Conservation (phyloP, 108 stramenopile species). For the Pseudonitzschia multistriata region DNA sequence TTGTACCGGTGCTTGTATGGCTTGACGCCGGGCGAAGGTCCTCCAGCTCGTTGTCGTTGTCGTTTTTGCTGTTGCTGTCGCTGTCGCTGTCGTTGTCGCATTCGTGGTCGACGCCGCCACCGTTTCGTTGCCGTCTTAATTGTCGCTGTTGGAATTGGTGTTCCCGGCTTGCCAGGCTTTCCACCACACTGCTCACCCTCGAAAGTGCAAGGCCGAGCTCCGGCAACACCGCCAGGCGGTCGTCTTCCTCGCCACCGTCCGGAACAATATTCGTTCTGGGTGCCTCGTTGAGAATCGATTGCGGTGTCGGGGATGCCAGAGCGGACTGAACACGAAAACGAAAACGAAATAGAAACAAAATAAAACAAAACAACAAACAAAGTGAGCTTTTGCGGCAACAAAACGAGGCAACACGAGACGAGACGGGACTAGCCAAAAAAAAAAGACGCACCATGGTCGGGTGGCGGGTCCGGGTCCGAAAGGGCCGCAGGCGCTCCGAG, state of each 20-base stretch:
- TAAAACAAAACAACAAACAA: not conserved
- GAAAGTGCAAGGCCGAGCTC: slow-evolving; percentile 59
- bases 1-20: not conserved
- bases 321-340: slow-evolving; percentile 22
- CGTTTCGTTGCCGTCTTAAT: not conserved
- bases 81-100: not conserved
- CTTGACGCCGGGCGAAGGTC: too few relatives aligned
- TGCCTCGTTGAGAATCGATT: slow-evolving; percentile 63
- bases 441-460: slow-evolving; percentile 33
- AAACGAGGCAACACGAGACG: not conserved
- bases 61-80: not conserved
- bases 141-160: slow-evolving; percentile 1
- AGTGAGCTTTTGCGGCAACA: too few relatives aligned
- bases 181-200: slow-evolving; percentile 48
- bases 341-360: slow-evolving; percentile 3
- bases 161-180: slow-evolving; percentile 7
- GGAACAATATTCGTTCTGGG: slow-evolving; percentile 65
- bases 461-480: slow-evolving; percentile 83
- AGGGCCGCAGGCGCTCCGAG: slow-evolving; percentile 83
- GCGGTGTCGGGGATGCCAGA: slow-evolving; percentile 59
- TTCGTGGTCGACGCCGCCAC: not conserved
- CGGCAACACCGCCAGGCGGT: slow-evolving; percentile 57
- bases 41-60: not conserved
- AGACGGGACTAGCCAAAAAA: not conserved
- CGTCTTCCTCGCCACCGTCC: slow-evolving; percentile 49